phyloP scores from a whole-genome alignment of 2,329 filamentous ascomycete species.

The Colletotrichum melonis region DNA sequence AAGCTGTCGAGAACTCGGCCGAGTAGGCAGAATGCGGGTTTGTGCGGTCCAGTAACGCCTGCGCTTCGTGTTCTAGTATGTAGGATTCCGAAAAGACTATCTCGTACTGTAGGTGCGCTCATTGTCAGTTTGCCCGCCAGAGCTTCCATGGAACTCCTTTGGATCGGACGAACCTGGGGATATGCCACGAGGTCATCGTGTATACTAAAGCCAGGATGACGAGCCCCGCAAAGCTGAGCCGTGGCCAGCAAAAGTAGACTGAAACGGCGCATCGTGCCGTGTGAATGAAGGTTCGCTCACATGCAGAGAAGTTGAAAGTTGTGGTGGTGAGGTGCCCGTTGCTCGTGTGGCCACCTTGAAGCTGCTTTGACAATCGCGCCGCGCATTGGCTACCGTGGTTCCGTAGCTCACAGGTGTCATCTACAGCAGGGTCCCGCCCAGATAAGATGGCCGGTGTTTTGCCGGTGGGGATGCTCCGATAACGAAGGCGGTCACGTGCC shows the following conservation, averaged over 20 bases:
- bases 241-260: conserved; percentile 56
- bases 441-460: conserved; percentile 20
- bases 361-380: conserved; percentile 4
- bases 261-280: conserved; percentile 63
- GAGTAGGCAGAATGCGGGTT: conserved; percentile 51
- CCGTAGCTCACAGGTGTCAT: conserved; percentile 37
- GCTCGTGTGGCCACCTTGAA: conserved; percentile 7
- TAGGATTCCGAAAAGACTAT: conserved; percentile 80
- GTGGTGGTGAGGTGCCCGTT: not conserved
- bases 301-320: conserved; percentile 40
- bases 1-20: conserved; percentile 53
- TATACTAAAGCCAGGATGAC: conserved; percentile 78
- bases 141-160: not conserved
- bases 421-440: conserved; percentile 11
- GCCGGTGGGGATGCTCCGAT: not conserved
- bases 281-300: conserved; percentile 45
- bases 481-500: not conserved
- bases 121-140: not conserved
- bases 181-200: conserved; percentile 89
- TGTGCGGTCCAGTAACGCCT: conserved; percentile 64
- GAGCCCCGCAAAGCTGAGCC: conserved; percentile 59
- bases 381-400: conserved; percentile 19
- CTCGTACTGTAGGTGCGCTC: conserved; percentile 71
- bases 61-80: conserved; percentile 77
- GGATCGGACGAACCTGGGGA: conserved; percentile 74